These are phyloP conservation scores for Panus rudis DNA, from an alignment of 768 basidiomycete species.

Conservation along the genomic window DNA sequence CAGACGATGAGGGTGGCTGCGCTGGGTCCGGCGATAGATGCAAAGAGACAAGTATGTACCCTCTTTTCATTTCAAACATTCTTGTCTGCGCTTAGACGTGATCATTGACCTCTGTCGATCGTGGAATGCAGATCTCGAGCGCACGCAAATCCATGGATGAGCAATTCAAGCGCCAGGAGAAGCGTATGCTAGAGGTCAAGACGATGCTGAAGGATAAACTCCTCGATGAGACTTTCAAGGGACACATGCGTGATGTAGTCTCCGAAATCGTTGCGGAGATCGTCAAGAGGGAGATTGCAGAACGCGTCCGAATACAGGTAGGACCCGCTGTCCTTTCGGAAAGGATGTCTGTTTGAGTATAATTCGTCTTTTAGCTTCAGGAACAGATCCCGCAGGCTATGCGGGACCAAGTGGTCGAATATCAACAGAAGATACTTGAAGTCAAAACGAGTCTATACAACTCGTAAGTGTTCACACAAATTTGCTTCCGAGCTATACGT, in stretches of 20 bases:
- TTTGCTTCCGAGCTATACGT: neutral
- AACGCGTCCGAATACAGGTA: conserved; percentile 38
- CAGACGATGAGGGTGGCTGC: conserved; percentile 39
- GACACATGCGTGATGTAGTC: conserved; percentile 34
- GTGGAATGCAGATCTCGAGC: conserved; percentile 30
- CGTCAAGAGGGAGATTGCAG: conserved; percentile 32
- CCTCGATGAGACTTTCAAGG: conserved; percentile 35
- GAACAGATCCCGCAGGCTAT: conserved; percentile 37
- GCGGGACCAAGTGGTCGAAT: conserved; percentile 31
- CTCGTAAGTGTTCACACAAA: conserved; percentile 31
- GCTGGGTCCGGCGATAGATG: conserved; percentile 38
- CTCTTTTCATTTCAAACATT: neutral
- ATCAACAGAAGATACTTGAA: conserved; percentile 37
- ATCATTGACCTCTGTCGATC: conserved; percentile 7
- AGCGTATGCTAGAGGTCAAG: conserved; percentile 30
- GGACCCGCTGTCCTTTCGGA: conserved; percentile 2
- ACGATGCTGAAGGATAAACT: conserved; percentile 3
- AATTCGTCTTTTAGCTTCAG: conserved; percentile 27
- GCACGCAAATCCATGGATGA: conserved; percentile 31
- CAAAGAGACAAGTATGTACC: conserved; percentile 34
- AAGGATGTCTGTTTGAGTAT: neutral
- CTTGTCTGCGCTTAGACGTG: no score
- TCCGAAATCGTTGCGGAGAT: conserved; percentile 29
- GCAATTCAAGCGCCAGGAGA: conserved; percentile 34
- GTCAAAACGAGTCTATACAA: conserved; percentile 39